A percentile compares a stretch with the other conserved stretches of the same genome.
Evolutionary conservation across 805 yeast species (phyloP).

Genomic region (Blastobotrys mokoenaii): DNA sequence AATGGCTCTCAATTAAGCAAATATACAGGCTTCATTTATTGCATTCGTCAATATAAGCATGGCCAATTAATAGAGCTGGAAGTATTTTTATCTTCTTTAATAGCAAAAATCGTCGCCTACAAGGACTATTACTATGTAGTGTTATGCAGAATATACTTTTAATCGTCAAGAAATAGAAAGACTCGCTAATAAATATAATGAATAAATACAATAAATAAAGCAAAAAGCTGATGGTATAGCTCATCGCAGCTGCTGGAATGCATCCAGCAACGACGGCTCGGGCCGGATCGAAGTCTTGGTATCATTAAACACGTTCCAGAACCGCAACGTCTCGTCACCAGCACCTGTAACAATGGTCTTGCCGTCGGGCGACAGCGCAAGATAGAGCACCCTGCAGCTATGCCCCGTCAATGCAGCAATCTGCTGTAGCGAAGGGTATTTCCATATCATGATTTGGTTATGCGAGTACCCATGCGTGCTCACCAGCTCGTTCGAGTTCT

Average conservation of each 20-base stretch:
- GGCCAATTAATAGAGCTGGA: no score
- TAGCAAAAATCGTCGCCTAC: no score
- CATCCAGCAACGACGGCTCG: slow-evolving; percentile 12
- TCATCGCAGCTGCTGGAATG: slow-evolving; percentile 18
- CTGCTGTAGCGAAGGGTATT: slow-evolving; percentile 86
- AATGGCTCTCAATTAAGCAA: no score
- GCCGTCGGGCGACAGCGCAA: slow-evolving; percentile 91
- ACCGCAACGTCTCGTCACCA: slow-evolving; percentile 91
- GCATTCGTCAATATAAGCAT: no score
- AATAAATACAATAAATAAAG: slow-evolving; percentile 2
- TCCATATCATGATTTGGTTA: slow-evolving; percentile 90
- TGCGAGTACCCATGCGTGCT: slow-evolving; percentile 92
- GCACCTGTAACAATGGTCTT: slow-evolving; percentile 97
- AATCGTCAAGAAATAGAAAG: no score
- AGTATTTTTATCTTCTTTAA: no score
- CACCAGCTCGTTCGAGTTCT: slow-evolving; percentile 83
- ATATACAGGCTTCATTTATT: no score
- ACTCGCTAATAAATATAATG: not conserved
- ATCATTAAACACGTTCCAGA: slow-evolving; percentile 92
- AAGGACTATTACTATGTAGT: no score
- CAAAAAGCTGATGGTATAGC: no score
- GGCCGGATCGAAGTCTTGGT: slow-evolving; percentile 6
- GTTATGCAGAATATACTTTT: no score
- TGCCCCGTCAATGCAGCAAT: slow-evolving; percentile 92
- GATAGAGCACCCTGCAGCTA: slow-evolving; percentile 81